Conservation (phyloP, 805 yeast species). For the Starmerella sirachaensis region DNA sequence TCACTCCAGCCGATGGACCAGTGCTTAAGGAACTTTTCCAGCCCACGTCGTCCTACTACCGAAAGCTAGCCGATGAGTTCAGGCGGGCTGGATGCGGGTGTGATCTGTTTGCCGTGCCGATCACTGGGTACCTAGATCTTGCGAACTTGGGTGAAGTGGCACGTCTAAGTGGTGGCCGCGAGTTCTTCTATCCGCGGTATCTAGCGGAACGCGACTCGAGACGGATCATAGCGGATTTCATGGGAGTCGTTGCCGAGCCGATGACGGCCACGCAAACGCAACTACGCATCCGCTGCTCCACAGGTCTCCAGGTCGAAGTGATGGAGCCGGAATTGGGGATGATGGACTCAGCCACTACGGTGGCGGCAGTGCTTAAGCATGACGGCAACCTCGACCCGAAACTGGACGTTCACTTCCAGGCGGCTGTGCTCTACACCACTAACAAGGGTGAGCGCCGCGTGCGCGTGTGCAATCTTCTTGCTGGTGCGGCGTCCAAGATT, state of each 20-base stretch:
- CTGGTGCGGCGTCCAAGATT: constrained; percentile 64
- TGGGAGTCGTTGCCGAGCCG: constrained; percentile 8
- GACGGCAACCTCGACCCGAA: constrained; percentile 58
- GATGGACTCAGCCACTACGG: constrained; percentile 47
- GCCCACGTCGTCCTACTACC: constrained; percentile 52
- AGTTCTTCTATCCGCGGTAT: constrained; percentile 57
- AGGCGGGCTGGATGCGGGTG: constrained; percentile 53
- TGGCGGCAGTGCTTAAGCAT: constrained; percentile 61
- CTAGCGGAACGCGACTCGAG: constrained; percentile 57
- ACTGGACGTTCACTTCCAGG: constrained; percentile 82
- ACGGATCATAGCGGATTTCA: constrained; percentile 43
- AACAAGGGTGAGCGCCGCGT: constrained; percentile 63
- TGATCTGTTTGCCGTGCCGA: constrained; percentile 60
- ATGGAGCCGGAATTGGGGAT: constrained; percentile 39
- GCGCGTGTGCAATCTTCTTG: constrained; percentile 72
- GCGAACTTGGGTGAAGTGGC: constrained; percentile 59
- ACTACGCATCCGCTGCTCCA: constrained; percentile 74
- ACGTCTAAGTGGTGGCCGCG: constrained; percentile 56
- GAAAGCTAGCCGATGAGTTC: constrained; percentile 45
- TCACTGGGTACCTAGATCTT: constrained; percentile 51
- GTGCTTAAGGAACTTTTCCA: constrained; percentile 39
- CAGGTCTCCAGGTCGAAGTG: constrained; percentile 59
- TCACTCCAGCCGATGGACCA: constrained; percentile 26
- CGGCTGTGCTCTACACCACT: constrained; percentile 67
- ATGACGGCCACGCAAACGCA: constrained; percentile 71